Base-by-base conservation (phyloP, 345 rosid genomes). In the Heritiera littoralis region DNA sequence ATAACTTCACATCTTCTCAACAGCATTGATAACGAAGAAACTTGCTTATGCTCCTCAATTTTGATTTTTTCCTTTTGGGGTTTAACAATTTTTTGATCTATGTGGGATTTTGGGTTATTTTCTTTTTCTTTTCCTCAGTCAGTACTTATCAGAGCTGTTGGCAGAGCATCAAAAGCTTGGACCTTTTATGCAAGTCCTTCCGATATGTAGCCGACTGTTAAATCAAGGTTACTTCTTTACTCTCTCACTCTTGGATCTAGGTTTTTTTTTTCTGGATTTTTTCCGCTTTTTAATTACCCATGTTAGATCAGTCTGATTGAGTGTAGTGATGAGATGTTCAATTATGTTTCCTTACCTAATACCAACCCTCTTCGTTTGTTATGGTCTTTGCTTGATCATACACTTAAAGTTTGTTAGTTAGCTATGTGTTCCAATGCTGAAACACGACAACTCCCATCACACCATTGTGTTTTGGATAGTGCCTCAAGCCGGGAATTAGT, bases 131-230 rank as follows among this genome's bases (percentile, higher is more conserved):
- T 77, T 77, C 72, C 77, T 88, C 82, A 87, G 98, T 86, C 99
- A 89, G 81, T 92, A 92, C 91, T 84, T 96, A 85, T 67, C 97
- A 80, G 98, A 94, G 85, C 86, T 96, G 83, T 75, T 94, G 71
- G 97, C 95, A 23, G 99, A 96, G 87, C 97, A 90, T 87, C 97
- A 92, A 77, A 96, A 96, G 97, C 91, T 96, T 81, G 95, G 94
- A 78, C 99, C 99, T 83, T 96, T 96, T 88, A 85, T 89, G 87
- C 97, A 90, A 83, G 92, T 96, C 75, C 94, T 96, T 64, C 99
- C 98, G 56, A 88, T 88, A 79, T 94, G 99, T 81, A 90, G 93
- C 92, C 90, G 99, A 43, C 92, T 96, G 78, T 77, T 96, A 78
- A 91, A 91, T 87, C 99, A 96, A 92, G 99, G 99, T 94, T 83